Base-by-base conservation (phyloP, 352 stramenopile species). In the Phytopythium chamaehyphon region DNA sequence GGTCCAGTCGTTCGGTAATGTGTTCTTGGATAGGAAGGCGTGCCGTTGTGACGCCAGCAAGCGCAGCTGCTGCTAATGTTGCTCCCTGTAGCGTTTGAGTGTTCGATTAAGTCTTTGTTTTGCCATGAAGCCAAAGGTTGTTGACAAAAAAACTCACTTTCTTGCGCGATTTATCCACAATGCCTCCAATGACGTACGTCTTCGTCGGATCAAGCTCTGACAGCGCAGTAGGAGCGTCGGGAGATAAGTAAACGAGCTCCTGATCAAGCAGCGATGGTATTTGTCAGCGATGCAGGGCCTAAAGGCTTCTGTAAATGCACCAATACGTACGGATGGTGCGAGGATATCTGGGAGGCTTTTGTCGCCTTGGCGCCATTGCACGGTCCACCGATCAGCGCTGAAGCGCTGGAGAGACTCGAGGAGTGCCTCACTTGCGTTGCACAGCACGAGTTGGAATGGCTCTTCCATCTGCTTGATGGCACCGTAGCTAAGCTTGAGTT, bases 151-250 rank as follows among this genome's bases (percentile, higher is more conserved):
- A 37, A 37, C 47, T 38, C 4, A 79, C 69, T 48, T 90, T 90
- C 45, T 85, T 84, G 8, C 78, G 65, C 1, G 76, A 88, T 55
- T 87, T 87, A 61, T 92, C 82, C 21, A 92, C 78, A 47, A 92
- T 90, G 51, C 82, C 78, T 9, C 81, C 82, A 43, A 92, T 89
- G 38, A 92, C 76, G 44, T 92, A 92, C 47, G 77, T 83, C 57
- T 89, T 92, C 28, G 47, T 69, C 0, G 60, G 39, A 11, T 92
- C 82, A 37, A 90, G 68, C 45, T 65, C 69, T 15, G 62, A 40
- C 5, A 92, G 63, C 11, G 88, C 66, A 57, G 83, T 88, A 2
- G 74, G 62, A 14, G 82, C 86, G 57, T 92, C 82, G 0, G 82
- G 82, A 0, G 82, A 90, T 40, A 92, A 49, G 64, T 90, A 92